Percentiles rank a stretch among this genome's conserved stretches.
Conservation (phyloP, 2,329 filamentous ascomycete genomes). For the Thielaviopsis cerberus region DNA sequence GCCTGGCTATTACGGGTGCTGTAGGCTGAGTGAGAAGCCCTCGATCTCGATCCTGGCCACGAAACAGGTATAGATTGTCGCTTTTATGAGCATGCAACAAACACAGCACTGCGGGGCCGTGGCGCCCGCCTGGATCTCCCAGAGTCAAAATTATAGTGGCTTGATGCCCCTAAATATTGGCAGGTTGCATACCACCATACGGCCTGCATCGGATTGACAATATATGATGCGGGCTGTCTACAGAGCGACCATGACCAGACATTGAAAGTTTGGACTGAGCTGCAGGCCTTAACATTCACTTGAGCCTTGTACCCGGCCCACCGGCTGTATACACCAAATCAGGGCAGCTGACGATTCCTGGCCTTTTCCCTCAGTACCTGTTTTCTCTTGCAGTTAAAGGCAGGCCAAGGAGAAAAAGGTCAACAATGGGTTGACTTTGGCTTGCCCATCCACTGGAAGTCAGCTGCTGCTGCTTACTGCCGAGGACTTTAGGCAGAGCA, state of each 20-base stretch:
- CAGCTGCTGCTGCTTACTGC: too few species aligned
- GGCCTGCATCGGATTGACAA: neutral
- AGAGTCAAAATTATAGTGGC: neutral
- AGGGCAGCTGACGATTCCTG: neutral
- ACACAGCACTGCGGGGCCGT: neutral
- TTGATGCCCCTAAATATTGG: neutral
- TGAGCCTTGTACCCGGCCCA: neutral
- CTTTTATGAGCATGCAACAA: too few species aligned
- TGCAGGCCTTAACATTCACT: neutral
- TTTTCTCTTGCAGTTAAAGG: too few species aligned
- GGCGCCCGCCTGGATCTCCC: neutral
- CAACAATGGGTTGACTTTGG: too few species aligned
- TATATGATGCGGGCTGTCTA: neutral
- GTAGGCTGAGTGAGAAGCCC: too few species aligned
- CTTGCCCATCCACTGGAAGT: too few species aligned
- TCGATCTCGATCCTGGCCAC: neutral
- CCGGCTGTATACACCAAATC: neutral
- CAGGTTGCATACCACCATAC: neutral
- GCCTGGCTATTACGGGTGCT: too few species aligned
- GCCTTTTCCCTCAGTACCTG: neutral
- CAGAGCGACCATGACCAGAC: too few species aligned
- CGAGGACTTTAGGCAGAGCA: too few species aligned
- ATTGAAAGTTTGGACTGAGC: neutral
- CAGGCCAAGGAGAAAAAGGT: too few species aligned
- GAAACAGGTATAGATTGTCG: neutral